Conservation (phyloP, 176 grass and related monocot genomes). For the Puccinellia tenuiflora region DNA sequence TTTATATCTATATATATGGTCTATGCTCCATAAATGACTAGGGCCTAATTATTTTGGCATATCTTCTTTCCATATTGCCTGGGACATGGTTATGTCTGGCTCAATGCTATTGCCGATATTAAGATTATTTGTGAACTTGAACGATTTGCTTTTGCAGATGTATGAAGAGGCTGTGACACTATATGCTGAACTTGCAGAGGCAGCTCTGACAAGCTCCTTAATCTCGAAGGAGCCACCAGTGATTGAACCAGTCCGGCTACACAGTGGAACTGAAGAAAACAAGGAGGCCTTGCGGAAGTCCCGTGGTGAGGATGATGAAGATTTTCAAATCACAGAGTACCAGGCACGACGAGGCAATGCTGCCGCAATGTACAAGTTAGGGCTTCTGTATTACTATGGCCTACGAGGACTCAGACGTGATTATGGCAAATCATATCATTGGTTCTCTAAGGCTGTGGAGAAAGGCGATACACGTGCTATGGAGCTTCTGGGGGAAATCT, state of each 20-base stretch:
- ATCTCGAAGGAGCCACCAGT: slow-evolving; percentile 91
- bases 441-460: slow-evolving; percentile 86
- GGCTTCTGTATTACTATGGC: slow-evolving; percentile 94
- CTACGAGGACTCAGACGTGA: slow-evolving; percentile 79
- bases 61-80: neutral
- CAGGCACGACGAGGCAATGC: slow-evolving; percentile 87
- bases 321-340: slow-evolving; percentile 94
- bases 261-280: slow-evolving; percentile 97
- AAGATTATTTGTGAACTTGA: neutral
- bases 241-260: slow-evolving; percentile 73
- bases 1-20: neutral
- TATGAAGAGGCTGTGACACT: slow-evolving; percentile 84
- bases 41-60: neutral
- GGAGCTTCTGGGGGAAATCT: slow-evolving; percentile 95
- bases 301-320: slow-evolving; percentile 87
- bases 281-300: slow-evolving; percentile 84
- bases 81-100: neutral
- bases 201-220: slow-evolving; percentile 77
- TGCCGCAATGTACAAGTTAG: slow-evolving; percentile 74
- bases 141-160: slow-evolving; percentile 50
- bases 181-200: slow-evolving; percentile 92
- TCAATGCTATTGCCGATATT: slow-evolving; percentile 1
- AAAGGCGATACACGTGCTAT: slow-evolving; percentile 69
- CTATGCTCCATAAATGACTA: neutral
- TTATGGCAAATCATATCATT: slow-evolving; percentile 69